These are phyloP conservation scores for Beauveria sp. DNA, from an alignment of 2,329 filamentous ascomycete species.

Conservation along the genomic window DNA sequence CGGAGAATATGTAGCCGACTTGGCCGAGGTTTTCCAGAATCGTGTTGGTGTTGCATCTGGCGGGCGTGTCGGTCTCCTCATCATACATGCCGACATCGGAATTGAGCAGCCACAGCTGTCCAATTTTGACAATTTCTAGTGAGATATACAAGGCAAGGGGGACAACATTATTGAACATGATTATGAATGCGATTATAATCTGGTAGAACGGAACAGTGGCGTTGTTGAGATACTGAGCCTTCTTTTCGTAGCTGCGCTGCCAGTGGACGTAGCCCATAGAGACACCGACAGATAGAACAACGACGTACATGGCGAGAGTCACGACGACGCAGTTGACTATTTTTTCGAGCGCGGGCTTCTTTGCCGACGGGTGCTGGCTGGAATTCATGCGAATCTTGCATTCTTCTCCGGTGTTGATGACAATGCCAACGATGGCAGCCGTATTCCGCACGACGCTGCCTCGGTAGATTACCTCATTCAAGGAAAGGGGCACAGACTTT, in stretches of 20 bases:
- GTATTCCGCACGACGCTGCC: slow-evolving; percentile 84
- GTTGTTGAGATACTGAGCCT: slow-evolving; percentile 67
- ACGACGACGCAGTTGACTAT: slow-evolving; percentile 77
- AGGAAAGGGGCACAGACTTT: slow-evolving; percentile 61
- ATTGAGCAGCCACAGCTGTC: slow-evolving; percentile 69
- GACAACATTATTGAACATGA: slow-evolving; percentile 96
- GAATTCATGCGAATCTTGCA: slow-evolving; percentile 92
- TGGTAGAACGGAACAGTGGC: slow-evolving; percentile 70
- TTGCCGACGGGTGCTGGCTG: slow-evolving; percentile 79
- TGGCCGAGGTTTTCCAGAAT: slow-evolving; percentile 93
- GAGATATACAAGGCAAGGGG: slow-evolving; percentile 87
- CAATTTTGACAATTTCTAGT: slow-evolving; percentile 79
- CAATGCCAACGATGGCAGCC: slow-evolving; percentile 60
- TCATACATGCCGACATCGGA: slow-evolving; percentile 88
- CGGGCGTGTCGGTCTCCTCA: slow-evolving; percentile 71
- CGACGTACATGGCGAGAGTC: slow-evolving; percentile 70
- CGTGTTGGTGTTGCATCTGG: slow-evolving; percentile 85
- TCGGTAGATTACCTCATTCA: slow-evolving; percentile 77
- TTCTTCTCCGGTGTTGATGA: slow-evolving; percentile 85
- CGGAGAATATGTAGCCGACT: slow-evolving; percentile 83
- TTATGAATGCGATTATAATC: slow-evolving; percentile 82
- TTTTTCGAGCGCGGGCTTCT: slow-evolving; percentile 68
- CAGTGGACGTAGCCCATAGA: slow-evolving; percentile 77
- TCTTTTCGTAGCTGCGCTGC: slow-evolving; percentile 56
- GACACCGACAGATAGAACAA: slow-evolving; percentile 71